A percentile compares a stretch with the other conserved stretches of the same genome.
phyloP scores from a whole-genome alignment of 192 early-diverging fungal species.

The Chytriomyces hyalinus region DNA sequence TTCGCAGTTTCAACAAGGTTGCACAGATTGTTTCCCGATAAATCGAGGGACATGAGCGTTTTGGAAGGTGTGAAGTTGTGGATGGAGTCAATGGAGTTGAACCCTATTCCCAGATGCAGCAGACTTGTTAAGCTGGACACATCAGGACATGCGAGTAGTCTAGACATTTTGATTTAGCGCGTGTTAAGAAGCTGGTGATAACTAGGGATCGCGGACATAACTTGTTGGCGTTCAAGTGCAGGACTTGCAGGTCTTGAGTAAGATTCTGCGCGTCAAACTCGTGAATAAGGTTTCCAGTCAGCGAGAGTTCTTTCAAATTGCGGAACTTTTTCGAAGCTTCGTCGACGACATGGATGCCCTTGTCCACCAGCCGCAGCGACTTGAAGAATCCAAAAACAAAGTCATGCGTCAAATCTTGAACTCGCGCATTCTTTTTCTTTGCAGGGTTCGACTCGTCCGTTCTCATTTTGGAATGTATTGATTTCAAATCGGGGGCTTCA shows the following conservation, averaged over 20 bases:
- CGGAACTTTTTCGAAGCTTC: conserved; percentile 1
- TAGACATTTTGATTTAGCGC: neutral
- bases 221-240: conserved; percentile 48
- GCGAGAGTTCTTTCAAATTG: conserved; percentile 38
- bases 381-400: conserved; percentile 42
- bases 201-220: neutral
- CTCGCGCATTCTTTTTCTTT: neutral
- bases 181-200: neutral
- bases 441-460: neutral
- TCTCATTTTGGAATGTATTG: conserved; percentile 8
- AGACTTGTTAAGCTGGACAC: conserved; percentile 23
- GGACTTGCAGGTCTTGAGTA: conserved; percentile 30
- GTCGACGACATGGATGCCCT: conserved; percentile 33
- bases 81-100: conserved; percentile 39
- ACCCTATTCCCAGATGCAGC: conserved; percentile 40
- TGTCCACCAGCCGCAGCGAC: conserved; percentile 36
- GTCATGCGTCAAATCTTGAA: conserved; percentile 32
- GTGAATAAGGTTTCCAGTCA: conserved; percentile 45
- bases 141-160: conserved; percentile 30
- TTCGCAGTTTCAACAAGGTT: conserved; percentile 27
- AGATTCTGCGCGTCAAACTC: conserved; percentile 30
- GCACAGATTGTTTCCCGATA: conserved; percentile 37
- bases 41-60: conserved; percentile 34
- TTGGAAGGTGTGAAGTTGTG: neutral
- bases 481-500: conserved; percentile 34